Conservation (phyloP, 768 basidiomycete genomes). For the Lepiota venenata region DNA sequence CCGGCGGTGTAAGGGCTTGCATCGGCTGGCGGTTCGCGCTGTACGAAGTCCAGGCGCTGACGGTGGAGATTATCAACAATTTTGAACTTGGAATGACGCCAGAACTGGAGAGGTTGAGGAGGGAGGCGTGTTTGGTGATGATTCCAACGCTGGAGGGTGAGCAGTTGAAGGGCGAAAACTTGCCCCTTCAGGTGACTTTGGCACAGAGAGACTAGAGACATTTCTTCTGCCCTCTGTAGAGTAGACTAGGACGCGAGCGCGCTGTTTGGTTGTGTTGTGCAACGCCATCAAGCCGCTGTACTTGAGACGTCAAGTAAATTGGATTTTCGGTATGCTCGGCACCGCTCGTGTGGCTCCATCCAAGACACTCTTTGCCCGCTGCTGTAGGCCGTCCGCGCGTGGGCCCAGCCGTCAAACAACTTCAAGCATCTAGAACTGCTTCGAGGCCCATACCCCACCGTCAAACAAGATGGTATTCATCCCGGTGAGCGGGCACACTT, state of each 20-base stretch:
- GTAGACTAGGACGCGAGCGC: no score
- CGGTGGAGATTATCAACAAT: constrained; percentile 55
- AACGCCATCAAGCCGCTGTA: no score
- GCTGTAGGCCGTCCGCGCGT: not conserved
- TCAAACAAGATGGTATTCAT: constrained; percentile 3
- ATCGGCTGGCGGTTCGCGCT: constrained; percentile 52
- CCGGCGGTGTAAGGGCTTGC: constrained; percentile 43
- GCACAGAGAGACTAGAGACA: constrained; percentile 30
- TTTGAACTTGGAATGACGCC: constrained; percentile 50
- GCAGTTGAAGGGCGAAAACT: constrained; percentile 38
- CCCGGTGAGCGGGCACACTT: not conserved
- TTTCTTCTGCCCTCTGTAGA: not conserved
- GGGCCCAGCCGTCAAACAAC: not conserved
- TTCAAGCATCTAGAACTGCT: not conserved
- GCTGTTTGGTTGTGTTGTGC: constrained; percentile 4
- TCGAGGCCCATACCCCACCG: not conserved
- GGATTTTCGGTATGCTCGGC: not conserved
- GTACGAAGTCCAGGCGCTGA: constrained; percentile 53
- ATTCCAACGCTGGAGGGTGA: constrained; percentile 44
- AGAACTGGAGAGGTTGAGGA: constrained; percentile 34
- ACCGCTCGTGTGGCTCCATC: not conserved
- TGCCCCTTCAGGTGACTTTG: constrained; percentile 37
- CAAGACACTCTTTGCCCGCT: not conserved
- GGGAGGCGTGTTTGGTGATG: constrained; percentile 47
- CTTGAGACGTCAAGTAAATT: no score